These are phyloP conservation scores for Panicum virgatum DNA, from an alignment of 202 grass and related monocot species.

Conservation along the genomic window DNA sequence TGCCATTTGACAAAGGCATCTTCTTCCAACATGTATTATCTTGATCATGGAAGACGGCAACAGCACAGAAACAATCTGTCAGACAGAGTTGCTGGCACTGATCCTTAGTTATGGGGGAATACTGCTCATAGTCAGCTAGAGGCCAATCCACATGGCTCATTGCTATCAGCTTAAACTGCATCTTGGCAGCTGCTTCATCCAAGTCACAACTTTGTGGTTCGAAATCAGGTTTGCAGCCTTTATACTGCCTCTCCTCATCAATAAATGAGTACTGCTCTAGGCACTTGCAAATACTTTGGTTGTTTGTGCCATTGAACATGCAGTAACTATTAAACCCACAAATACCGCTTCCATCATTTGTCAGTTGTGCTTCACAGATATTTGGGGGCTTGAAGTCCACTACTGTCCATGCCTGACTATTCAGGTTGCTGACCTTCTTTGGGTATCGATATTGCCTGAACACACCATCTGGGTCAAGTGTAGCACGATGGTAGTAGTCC, in stretches of 20 bases:
- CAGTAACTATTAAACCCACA: conserved; percentile 76
- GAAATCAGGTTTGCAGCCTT: conserved; percentile 60
- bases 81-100: conserved; percentile 36
- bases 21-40: conserved; percentile 47
- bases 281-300: conserved; percentile 38
- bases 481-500: conserved; percentile 64
- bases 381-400: not conserved
- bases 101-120: not conserved
- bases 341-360: conserved; percentile 12
- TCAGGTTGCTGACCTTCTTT: not conserved
- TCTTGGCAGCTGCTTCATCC: not conserved
- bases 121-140: conserved; percentile 44
- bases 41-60: conserved; percentile 3
- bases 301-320: not conserved
- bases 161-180: conserved; percentile 20
- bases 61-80: conserved; percentile 50
- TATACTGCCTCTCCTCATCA: conserved; percentile 38
- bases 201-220: conserved; percentile 48
- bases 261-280: conserved; percentile 40
- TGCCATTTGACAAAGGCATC: conserved; percentile 56
- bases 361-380: not conserved
- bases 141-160: conserved; percentile 29
- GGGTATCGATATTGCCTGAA: conserved; percentile 60
- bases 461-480: conserved; percentile 55
- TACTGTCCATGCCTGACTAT: not conserved